phyloP scores from a whole-genome alignment of 1,139 yeast genomes.

The Kodamaea alishanica region DNA sequence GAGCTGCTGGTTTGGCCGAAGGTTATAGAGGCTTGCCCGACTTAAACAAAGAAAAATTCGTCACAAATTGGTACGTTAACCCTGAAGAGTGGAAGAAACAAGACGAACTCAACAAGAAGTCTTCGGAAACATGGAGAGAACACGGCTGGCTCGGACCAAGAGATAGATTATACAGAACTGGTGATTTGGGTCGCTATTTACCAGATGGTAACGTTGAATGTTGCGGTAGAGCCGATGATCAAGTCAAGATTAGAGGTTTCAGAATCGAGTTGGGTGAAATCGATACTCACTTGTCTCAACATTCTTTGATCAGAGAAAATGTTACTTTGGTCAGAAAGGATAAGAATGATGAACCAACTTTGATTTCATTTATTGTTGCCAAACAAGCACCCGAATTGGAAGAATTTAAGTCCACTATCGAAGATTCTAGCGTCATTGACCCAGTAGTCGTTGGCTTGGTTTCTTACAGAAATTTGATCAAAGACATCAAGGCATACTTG shows the following conservation, averaged over 20 bases:
- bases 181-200: slow-evolving; percentile 92
- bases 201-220: slow-evolving; percentile 98
- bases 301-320: slow-evolving; percentile 86
- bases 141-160: slow-evolving; percentile 90
- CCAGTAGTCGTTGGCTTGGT: slow-evolving; percentile 79
- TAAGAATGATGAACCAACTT: slow-evolving; percentile 86
- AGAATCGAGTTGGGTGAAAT: slow-evolving; percentile 97
- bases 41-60: slow-evolving; percentile 79
- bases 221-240: slow-evolving; percentile 98
- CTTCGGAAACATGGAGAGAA: slow-evolving; percentile 66
- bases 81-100: slow-evolving; percentile 54
- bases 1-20: slow-evolving; percentile 97
- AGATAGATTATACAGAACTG: slow-evolving; percentile 93
- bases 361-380: slow-evolving; percentile 90
- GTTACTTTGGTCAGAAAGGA: slow-evolving; percentile 90
- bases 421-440: slow-evolving; percentile 38
- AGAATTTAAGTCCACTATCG: slow-evolving; percentile 42
- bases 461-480: slow-evolving; percentile 69
- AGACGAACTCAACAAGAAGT: slow-evolving; percentile 39
- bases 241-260: slow-evolving; percentile 97
- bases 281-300: slow-evolving; percentile 94
- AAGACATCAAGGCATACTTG: slow-evolving; percentile 75
- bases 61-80: slow-evolving; percentile 84
- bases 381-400: slow-evolving; percentile 58
- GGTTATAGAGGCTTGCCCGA: slow-evolving; percentile 93